Base-by-base conservation (phyloP, 306 rosid species). In the Benincasa hispida region DNA sequence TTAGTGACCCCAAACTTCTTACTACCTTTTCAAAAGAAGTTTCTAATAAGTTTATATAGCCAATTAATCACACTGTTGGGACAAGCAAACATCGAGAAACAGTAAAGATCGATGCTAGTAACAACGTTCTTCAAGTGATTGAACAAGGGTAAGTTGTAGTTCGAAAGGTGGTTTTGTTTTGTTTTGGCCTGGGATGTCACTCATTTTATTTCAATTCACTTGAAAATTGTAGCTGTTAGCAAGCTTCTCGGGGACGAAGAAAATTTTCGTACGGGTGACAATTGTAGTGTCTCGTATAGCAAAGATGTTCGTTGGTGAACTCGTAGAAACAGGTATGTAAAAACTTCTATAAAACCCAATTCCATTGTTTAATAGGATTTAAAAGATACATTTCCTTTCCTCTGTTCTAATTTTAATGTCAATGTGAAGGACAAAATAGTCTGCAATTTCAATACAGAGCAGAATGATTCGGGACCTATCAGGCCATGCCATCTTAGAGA, bases 401-500 rank as follows among this genome's bases (percentile, higher is more conserved):
- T n/a, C n/a, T n/a, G n/a, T n/a, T n/a, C 14, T 61, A 61, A 1
- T 39, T 41, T 37, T 4, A 4, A 48, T 48, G 18, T 14, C 19
- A 24, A 39, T 39, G 32, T 24, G 17, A 42, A 42, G 1, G 19
- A 39, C 30, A 10, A 5, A 39, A 66, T 22, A 42, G 14, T 24
- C 6, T 24, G 22, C 8, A 70, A 24, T 47, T 17, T 70, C 21
- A 18, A 8, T 48, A 6, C 86, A 9, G 98, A 92, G 86, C 89
- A 98, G 83, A 87, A 83, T 66, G 97, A 94, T 78, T 86, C 96
- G 25, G 99, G 99, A 51, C 93, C 99, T 53, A 88, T 92, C 39
- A 87, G 99, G 62, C 96, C 98, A 57, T 91, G 98, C 88, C 99
- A 95, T 85, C 68, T 94, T 74, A 84, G 97, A 82, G 99, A 94